Percentiles rank a stretch among this genome's conserved stretches.
Conservation (phyloP, 139 green algal genomes). For the Auxenochlorella protothecoides region DNA sequence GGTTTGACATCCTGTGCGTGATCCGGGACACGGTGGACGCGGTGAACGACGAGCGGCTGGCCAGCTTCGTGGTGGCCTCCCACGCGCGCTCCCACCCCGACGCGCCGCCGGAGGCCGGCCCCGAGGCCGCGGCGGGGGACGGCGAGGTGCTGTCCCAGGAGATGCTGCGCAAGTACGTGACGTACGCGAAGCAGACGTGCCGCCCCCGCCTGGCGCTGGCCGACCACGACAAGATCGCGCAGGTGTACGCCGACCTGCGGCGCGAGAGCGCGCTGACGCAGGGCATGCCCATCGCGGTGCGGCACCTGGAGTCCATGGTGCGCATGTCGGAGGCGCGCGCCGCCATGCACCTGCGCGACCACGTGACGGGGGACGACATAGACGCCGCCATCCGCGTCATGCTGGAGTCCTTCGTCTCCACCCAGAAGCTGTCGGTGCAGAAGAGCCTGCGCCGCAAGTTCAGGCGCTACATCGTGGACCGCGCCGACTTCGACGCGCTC, state of each 20-base stretch:
- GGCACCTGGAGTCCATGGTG: conserved; percentile 95
- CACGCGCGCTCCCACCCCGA: conserved; percentile 76
- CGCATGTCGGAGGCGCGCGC: conserved; percentile 94
- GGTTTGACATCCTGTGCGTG: conserved; percentile 94
- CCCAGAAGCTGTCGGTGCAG: conserved; percentile 93
- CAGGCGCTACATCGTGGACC: conserved; percentile 51
- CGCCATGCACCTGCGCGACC: conserved; percentile 86
- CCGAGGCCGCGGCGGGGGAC: conserved; percentile 2
- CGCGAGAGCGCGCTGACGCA: conserved; percentile 61
- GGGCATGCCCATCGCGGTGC: conserved; percentile 92
- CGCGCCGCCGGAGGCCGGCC: conserved; percentile 26
- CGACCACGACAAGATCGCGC: conserved; percentile 68
- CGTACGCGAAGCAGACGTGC: conserved; percentile 83
- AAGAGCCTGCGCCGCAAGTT: conserved; percentile 73
- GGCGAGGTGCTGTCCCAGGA: conserved; percentile 66
- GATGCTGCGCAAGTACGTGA: conserved; percentile 94
- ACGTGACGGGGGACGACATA: conserved; percentile 77
- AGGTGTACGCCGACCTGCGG: conserved; percentile 70
- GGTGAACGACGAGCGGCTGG: conserved; percentile 78
- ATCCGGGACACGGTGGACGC: conserved; percentile 93
- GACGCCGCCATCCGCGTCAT: conserved; percentile 77
- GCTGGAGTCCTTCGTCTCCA: conserved; percentile 90
- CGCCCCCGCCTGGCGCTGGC: conserved; percentile 49
- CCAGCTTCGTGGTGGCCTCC: conserved; percentile 83
- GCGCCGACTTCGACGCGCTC: conserved; percentile 87